Base-by-base conservation (phyloP, 2,329 filamentous ascomycete genomes). In the Sclerotinia trifoliorum region DNA sequence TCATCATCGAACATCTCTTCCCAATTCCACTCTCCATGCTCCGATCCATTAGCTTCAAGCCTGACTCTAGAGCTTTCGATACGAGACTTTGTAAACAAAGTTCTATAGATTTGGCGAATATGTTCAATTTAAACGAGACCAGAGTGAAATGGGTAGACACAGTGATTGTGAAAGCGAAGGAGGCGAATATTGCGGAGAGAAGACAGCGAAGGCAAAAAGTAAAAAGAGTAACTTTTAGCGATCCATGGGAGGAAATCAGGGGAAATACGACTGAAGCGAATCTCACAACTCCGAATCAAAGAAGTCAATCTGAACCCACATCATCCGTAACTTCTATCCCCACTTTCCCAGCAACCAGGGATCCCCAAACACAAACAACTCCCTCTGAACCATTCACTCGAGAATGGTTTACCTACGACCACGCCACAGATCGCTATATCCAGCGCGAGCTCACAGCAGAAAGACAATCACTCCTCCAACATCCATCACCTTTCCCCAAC, bases 241-340 rank as follows among this genome's bases (percentile, higher is more conserved):
- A 62, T 51, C 46, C 60, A 17, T 51, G 60, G 60, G 29, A 62
- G 29, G 60, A 62, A 5, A 26, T 62, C 0, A 51, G 60, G n/a
- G 29, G 15, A 1, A 7, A 24, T 13, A 4, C 2, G 29, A n/a
- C 21, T 35, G 4, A 7, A 39, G 6, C 29, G n/a, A 24, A 26
- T 1, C 29, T 10, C 3, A 4, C 21, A 51, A 17, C 7, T 4
- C 13, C 21, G 1, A 17, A 7, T 51, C 58, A 39, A 17, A 51
- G 60, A 62, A 49, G 4, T 13, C n/a, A 24, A 15, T 39, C 44
- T 2, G 46, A 51, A 39, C 46, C 60, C 4, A 26, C 6, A 5
- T 21, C 15, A 39, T 39, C 46, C 11, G 24, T 29, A 13, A 11
- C 32, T 3, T 42, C 39, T 6, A 24, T 26, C 4, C 32, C 60